These are phyloP conservation scores for Oxytropis ochrocephala DNA, from an alignment of 306 rosid species.

Conservation along the genomic window DNA sequence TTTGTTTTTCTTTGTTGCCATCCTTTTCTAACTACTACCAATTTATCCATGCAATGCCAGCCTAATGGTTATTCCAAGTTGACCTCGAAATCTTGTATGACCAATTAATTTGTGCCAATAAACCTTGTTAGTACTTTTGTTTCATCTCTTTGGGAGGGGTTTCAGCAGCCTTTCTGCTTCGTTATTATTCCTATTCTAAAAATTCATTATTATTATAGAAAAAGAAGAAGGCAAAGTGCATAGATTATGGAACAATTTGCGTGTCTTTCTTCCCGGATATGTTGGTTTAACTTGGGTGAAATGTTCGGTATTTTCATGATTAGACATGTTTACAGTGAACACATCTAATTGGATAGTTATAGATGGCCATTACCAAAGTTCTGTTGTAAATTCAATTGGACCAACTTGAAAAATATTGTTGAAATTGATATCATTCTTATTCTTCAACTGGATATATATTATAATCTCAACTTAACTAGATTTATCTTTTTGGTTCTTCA, in stretches of 20 bases:
- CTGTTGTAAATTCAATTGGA: neutral
- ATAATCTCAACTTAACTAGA: neutral
- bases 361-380: neutral
- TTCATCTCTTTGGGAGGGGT: too few species aligned
- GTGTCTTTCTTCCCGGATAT: neutral
- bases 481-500: constrained; percentile 21
- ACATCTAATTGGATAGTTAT: neutral
- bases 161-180: constrained; percentile 4
- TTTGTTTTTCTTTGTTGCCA: neutral
- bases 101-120: too few species aligned
- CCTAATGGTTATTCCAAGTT: too few species aligned
- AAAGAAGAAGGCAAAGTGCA: neutral
- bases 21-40: neutral
- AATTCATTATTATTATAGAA: too few species aligned
- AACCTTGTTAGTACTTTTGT: too few species aligned
- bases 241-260: neutral
- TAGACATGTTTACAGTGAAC: neutral
- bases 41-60: too few species aligned
- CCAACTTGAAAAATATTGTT: too few species aligned
- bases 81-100: too few species aligned
- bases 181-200: neutral
- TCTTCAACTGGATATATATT: neutral
- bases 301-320: neutral
- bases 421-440: neutral
- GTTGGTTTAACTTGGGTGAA: neutral